A percentile compares a stretch with the other conserved stretches of the same genome.
Conservation (phyloP, 208 protist species). For the Crithidia expoeki region DNA sequence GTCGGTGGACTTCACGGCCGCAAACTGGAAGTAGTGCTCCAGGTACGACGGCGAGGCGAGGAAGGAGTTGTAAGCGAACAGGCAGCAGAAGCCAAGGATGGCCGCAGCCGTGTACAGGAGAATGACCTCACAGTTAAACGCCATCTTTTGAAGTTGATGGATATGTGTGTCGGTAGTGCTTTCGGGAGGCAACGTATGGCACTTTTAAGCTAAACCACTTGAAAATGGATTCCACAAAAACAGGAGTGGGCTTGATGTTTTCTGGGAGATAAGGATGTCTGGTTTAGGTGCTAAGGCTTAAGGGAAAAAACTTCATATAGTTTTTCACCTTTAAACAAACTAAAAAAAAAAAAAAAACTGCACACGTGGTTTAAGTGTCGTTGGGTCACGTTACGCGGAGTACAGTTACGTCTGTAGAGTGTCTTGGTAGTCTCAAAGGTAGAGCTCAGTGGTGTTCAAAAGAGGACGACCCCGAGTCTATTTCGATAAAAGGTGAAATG, state of each 20-base stretch:
- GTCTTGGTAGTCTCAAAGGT: no score
- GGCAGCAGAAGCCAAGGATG: slow-evolving; percentile 40
- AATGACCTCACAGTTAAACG: slow-evolving; percentile 13
- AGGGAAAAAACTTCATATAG: no score
- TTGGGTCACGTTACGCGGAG: no score
- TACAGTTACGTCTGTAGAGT: no score
- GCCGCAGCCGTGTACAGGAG: slow-evolving; percentile 31
- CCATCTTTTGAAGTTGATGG: slow-evolving; percentile 11
- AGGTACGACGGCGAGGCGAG: slow-evolving; percentile 52
- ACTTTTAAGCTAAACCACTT: neutral
- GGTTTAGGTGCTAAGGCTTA: no score
- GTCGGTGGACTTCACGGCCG: slow-evolving; percentile 43
- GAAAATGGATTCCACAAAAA: no score
- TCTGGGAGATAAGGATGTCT: no score
- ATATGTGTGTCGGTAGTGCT: neutral
- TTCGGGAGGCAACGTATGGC: neutral
- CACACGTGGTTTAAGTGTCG: no score
- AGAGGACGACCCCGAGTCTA: neutral
- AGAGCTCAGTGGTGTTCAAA: neutral
- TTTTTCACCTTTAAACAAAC: no score
- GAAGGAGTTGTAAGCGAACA: slow-evolving; percentile 60
- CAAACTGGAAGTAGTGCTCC: slow-evolving; percentile 55
- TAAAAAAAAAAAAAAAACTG: no score
- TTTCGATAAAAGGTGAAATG: neutral
- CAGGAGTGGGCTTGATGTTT: neutral